Percentiles rank a stretch among this genome's conserved stretches.
phyloP scores from a whole-genome alignment of 169 alveolate species.

The Cryptosporidium andersoni region DNA sequence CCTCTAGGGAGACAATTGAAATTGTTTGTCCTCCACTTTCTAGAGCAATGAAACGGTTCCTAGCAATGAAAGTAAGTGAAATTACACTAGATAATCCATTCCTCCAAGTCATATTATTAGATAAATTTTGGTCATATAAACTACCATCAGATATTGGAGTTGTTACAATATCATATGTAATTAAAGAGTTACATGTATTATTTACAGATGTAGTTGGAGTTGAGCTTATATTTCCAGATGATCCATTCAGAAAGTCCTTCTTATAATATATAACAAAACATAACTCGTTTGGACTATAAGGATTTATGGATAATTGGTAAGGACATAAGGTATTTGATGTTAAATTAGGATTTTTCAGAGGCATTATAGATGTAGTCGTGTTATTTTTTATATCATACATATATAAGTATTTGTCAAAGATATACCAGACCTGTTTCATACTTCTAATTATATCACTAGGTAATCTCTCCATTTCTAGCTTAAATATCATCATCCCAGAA shows the following conservation, averaged over 20 bases:
- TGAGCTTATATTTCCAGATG: too few relatives aligned
- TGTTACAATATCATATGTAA: conserved; percentile 53
- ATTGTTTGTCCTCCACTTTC: conserved; percentile 75
- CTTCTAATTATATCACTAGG: conserved; percentile 75
- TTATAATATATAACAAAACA: conserved; percentile 56
- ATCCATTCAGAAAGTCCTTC: conserved; percentile 32
- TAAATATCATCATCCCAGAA: conserved; percentile 91
- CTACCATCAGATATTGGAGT: conserved; percentile 9
- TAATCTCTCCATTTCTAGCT: conserved; percentile 88
- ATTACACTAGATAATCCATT: conserved; percentile 74
- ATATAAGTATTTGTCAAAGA: conserved; percentile 80
- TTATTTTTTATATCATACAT: conserved; percentile 79
- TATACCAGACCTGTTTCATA: conserved; percentile 78
- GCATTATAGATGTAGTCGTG: conserved; percentile 70
- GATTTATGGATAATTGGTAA: conserved; percentile 32
- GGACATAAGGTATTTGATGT: conserved; percentile 43
- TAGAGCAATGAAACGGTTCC: conserved; percentile 77
- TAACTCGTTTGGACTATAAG: conserved; percentile 59
- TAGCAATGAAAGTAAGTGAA: conserved; percentile 72
- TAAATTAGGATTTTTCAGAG: conserved; percentile 56
- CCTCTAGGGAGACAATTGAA: conserved; percentile 75
- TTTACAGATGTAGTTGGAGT: too few relatives aligned
- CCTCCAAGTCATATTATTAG: conserved; percentile 66
- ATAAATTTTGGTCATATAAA: background rate
- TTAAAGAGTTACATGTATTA: too few relatives aligned